These are phyloP conservation scores for Solioccasus polychromus DNA, from an alignment of 768 basidiomycete genomes.

Conservation along the genomic window DNA sequence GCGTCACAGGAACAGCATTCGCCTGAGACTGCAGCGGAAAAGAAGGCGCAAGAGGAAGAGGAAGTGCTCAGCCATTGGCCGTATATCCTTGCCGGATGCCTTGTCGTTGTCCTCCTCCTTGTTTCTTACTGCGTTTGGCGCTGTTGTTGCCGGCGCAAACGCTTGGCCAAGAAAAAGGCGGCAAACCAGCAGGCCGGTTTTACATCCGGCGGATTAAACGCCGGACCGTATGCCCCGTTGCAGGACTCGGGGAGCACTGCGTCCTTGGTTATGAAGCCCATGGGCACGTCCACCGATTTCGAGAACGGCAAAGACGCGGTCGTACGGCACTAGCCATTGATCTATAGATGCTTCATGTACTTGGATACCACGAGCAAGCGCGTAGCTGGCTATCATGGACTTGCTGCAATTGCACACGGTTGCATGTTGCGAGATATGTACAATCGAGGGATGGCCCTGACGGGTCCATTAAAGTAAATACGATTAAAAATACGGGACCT, in stretches of 20 bases:
- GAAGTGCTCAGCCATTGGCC: conserved; percentile 70
- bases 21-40: conserved; percentile 59
- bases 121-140: conserved; percentile 54
- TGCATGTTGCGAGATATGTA: conserved; percentile 6
- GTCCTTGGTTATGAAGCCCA: conserved; percentile 30
- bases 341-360: neutral
- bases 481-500: too few relatives aligned
- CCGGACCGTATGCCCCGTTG: conserved; percentile 24
- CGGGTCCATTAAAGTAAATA: too few relatives aligned
- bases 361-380: conserved; percentile 17
- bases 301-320: conserved; percentile 18
- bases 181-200: conserved; percentile 16
- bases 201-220: neutral
- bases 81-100: conserved; percentile 62
- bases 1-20: conserved; percentile 56
- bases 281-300: conserved; percentile 16
- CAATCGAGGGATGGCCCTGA: too few relatives aligned
- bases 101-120: conserved; percentile 46
- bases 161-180: conserved; percentile 25
- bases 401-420: conserved; percentile 12
- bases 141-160: conserved; percentile 51
- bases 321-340: conserved; percentile 7
- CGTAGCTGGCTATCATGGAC: conserved; percentile 35
- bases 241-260: conserved; percentile 27
- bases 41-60: conserved; percentile 64